Conservation (phyloP, 208 protist species). For the Leishmania lainsoni region DNA sequence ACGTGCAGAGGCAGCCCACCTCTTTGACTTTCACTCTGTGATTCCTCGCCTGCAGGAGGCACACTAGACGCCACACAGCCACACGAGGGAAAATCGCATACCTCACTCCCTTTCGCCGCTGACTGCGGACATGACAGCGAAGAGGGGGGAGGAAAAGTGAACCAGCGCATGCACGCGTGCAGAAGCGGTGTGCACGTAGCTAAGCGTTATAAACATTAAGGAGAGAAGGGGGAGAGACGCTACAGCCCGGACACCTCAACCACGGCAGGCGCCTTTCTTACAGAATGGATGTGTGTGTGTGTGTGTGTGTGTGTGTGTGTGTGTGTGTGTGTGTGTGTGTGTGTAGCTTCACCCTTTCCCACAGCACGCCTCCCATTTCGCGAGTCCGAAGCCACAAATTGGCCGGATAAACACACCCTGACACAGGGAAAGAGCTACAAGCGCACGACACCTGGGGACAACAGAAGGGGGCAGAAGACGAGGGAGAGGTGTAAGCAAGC, state of each 20-base stretch:
- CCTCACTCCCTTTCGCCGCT: neutral
- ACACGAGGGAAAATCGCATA: neutral
- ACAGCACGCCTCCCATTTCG: neutral
- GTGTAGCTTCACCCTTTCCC: neutral
- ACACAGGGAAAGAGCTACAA: neutral
- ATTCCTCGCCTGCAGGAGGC: neutral
- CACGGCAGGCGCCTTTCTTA: neutral
- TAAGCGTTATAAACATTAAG: neutral
- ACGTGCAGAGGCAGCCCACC: neutral
- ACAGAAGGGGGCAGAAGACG: neutral
- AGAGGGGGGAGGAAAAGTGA: neutral
- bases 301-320: too few relatives aligned
- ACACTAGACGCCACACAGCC: neutral
- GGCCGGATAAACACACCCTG: neutral
- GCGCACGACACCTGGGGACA: neutral
- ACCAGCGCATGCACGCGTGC: neutral
- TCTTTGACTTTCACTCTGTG: neutral
- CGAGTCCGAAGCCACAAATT: neutral
- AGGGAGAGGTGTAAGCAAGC: neutral
- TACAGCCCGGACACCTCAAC: neutral
- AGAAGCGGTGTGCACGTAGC: neutral
- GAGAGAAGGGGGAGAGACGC: neutral
- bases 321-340: neutral
- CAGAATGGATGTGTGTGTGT: neutral
- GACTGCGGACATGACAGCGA: neutral